Evolutionary conservation across 805 yeast genomes (phyloP), one percentile per base, ranked within the genome.

Genomic region (Saccharomycopsis sp.): DNA sequence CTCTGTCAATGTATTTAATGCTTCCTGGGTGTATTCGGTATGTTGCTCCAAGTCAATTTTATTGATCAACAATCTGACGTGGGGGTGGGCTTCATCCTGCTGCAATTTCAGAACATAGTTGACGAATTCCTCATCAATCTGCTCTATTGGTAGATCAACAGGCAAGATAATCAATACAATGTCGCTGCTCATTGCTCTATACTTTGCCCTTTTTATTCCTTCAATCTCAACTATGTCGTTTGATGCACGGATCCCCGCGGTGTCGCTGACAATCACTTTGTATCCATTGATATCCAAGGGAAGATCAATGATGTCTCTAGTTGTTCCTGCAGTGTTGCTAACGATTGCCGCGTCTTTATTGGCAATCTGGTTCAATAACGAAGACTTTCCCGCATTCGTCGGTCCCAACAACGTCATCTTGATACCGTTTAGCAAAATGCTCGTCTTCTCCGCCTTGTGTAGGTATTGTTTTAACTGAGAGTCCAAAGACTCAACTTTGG

Each of bases 371-470:
- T 92, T 92, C 38, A 92, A 59, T 8, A 92, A 60, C 1, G 95
- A 84, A 3, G 96, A 87, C 56, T 92, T 92, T 0, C 98, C 98
- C 1, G 95, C 96, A 58, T 92, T 92, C 1, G 98, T 96, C 5
- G 94, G 92, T 0, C 98, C 98, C 10, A 88, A 49, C 7, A 92
- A 62, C 0, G 80, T 75, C 19, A 88, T 52, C 43, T 73, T 74
- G 21, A 89, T 75, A 1, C 98, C 98, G 18, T 70, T 65, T 30
- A 79, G 58, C 12, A 89, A 57, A 1, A 88, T 62, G 49, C 77
- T 82, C 0, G 85, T 71, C 40, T 74, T 61, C 30, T 65, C 64
- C 4, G 79, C 71, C 51, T 66, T 73, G 1, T 48, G 35, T 18
- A 75, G 51, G 49, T 70, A 73, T 10, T 54, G 42, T 17, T 67